A percentile compares a stretch with the other conserved stretches of the same genome.
Evolutionary conservation across 2,329 filamentous ascomycete species (phyloP).

Genomic region (Fusarium siculi): DNA sequence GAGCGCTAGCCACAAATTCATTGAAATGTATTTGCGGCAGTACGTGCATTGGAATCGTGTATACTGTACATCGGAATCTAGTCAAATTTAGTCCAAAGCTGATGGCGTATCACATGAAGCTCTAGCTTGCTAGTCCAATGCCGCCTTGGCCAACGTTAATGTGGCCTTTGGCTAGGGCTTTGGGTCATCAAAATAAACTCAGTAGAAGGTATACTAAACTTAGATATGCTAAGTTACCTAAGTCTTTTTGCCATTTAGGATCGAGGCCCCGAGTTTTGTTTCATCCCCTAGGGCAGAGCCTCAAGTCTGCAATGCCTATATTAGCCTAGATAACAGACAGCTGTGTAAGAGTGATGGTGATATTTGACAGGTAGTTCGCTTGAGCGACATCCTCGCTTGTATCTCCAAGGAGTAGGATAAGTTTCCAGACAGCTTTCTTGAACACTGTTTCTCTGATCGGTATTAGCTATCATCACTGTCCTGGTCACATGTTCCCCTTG

Average conservation of each 20-base stretch:
- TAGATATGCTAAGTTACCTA: background rate
- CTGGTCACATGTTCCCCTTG: background rate
- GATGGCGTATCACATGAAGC: background rate
- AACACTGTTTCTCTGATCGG: background rate
- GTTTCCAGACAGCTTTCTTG: background rate
- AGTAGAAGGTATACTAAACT: background rate
- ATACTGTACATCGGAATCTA: background rate
- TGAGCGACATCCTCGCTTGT: background rate
- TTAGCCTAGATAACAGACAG: background rate
- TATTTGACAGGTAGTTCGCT: background rate
- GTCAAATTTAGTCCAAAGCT: background rate
- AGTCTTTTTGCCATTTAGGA: background rate
- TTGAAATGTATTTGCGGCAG: background rate
- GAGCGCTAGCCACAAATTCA: background rate
- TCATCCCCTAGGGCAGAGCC: background rate
- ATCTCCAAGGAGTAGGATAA: background rate
- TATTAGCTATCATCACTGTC: background rate
- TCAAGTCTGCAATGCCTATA: background rate
- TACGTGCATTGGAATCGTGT: background rate
- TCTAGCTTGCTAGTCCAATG: background rate
- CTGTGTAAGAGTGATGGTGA: background rate
- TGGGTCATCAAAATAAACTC: background rate
- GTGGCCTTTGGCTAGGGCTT: background rate
- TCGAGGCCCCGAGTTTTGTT: background rate
- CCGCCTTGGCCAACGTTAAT: background rate